These are phyloP conservation scores for Metahyphopichia silvanorum DNA, from an alignment of 805 yeast species.

Conservation along the genomic window DNA sequence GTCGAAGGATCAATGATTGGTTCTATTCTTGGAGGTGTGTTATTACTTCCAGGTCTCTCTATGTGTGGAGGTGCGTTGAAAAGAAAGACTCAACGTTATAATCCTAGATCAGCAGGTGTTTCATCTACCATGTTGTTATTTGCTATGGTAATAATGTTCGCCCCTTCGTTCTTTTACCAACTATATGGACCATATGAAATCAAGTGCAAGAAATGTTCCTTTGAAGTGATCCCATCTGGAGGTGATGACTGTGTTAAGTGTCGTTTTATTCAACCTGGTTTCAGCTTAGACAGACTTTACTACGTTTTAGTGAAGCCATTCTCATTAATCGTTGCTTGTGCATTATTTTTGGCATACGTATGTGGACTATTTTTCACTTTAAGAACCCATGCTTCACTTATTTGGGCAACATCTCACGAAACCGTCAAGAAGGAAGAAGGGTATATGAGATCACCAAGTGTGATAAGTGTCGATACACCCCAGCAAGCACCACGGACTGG, in stretches of 20 bases:
- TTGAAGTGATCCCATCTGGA: slow-evolving; percentile 8
- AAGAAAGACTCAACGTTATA: slow-evolving; percentile 90
- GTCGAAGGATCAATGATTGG: slow-evolving; percentile 98
- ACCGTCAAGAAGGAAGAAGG: slow-evolving; percentile 17
- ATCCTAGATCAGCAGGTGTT: slow-evolving; percentile 95
- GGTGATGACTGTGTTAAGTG: slow-evolving; percentile 60
- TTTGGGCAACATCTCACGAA: slow-evolving; percentile 69
- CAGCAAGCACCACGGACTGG: slow-evolving; percentile 8
- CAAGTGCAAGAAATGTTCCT: slow-evolving; percentile 57
- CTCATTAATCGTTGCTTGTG: slow-evolving; percentile 72
- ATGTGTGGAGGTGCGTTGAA: slow-evolving; percentile 97
- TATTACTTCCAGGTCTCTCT: slow-evolving; percentile 87
- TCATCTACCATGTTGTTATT: slow-evolving; percentile 92
- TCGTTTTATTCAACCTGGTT: slow-evolving; percentile 72
- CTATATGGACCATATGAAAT: slow-evolving; percentile 86
- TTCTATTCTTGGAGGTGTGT: slow-evolving; percentile 86
- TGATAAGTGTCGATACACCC: slow-evolving; percentile 26
- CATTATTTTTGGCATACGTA: slow-evolving; percentile 77
- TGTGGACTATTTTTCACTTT: slow-evolving; percentile 91
- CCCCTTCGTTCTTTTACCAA: slow-evolving; percentile 87
- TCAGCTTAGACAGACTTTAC: slow-evolving; percentile 67
- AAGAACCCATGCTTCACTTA: slow-evolving; percentile 93
- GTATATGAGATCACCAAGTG: slow-evolving; percentile 33
- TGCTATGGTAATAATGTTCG: slow-evolving; percentile 86
- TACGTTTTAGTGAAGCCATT: slow-evolving; percentile 73